phyloP scores from a whole-genome alignment of 2,329 filamentous ascomycete species.

The Colletotrichum sp. region DNA sequence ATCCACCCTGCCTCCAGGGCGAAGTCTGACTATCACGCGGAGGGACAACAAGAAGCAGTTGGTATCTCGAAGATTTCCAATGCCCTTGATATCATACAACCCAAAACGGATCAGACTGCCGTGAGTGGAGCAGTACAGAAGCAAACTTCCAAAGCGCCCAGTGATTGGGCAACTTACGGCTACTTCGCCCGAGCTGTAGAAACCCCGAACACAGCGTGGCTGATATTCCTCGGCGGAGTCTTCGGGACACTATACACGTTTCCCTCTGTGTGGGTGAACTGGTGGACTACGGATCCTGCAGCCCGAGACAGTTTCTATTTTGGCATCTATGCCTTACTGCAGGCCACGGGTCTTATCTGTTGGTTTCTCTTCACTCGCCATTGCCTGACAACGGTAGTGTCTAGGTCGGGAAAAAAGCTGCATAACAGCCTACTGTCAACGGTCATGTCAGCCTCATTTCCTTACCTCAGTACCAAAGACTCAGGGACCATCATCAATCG shows the following conservation, averaged over 20 bases:
- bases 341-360: slow-evolving; percentile 18
- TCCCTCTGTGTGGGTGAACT: slow-evolving; percentile 44
- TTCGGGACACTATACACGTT: slow-evolving; percentile 31
- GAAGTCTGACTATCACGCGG: accelerated
- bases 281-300: slow-evolving; percentile 38
- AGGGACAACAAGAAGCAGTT: neutral
- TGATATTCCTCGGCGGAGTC: slow-evolving; percentile 2
- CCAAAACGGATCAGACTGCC: neutral
- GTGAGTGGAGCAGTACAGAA: accelerated
- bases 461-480: slow-evolving; percentile 47
- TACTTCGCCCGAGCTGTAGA: slow-evolving; percentile 37
- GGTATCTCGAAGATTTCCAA: accelerated
- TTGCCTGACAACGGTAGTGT: slow-evolving; percentile 26
- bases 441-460: slow-evolving; percentile 40
- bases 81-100: neutral
- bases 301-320: slow-evolving; percentile 29
- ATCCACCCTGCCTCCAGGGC: neutral
- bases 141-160: neutral
- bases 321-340: slow-evolving; percentile 33
- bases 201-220: slow-evolving; percentile 20
- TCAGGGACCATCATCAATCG: slow-evolving; percentile 45
- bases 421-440: slow-evolving; percentile 36
- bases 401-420: slow-evolving; percentile 32
- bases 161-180: neutral
- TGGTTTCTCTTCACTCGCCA: slow-evolving; percentile 8